Conservation (phyloP, 176 grass and related monocot species). For the Bonia amplexicaulis region DNA sequence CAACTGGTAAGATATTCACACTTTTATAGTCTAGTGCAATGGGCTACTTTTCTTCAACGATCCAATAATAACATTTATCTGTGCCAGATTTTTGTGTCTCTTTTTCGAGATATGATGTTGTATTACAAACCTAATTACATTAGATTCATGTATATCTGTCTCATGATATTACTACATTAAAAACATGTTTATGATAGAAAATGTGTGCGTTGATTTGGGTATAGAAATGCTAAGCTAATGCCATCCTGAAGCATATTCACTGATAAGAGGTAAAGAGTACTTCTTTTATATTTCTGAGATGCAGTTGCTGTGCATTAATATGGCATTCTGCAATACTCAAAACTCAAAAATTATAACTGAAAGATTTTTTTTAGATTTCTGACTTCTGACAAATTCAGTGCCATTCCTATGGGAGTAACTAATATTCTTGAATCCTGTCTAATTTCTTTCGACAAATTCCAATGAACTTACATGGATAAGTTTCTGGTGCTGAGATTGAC, state of each 20-base stretch:
- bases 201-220: not conserved
- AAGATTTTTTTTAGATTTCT: not conserved
- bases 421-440: not conserved
- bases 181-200: not conserved
- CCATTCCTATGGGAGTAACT: not conserved
- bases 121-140: not conserved
- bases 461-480: not conserved
- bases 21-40: slow-evolving; percentile 5
- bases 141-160: not conserved
- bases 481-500: not conserved
- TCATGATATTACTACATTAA: not conserved
- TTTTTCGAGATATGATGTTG: not conserved
- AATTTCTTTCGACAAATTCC: not conserved
- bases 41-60: not conserved
- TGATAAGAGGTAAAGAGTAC: not conserved
- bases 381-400: not conserved
- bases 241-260: not conserved
- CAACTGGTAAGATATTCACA: slow-evolving; percentile 61
- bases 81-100: not conserved
- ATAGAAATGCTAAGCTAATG: not conserved
- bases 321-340: not conserved
- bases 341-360: not conserved
- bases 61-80: not conserved
- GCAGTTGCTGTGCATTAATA: not conserved
- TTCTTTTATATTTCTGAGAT: not conserved